Base-by-base conservation (phyloP, 805 yeast species). In the Hanseniaspora pseudoguilliermondii region DNA sequence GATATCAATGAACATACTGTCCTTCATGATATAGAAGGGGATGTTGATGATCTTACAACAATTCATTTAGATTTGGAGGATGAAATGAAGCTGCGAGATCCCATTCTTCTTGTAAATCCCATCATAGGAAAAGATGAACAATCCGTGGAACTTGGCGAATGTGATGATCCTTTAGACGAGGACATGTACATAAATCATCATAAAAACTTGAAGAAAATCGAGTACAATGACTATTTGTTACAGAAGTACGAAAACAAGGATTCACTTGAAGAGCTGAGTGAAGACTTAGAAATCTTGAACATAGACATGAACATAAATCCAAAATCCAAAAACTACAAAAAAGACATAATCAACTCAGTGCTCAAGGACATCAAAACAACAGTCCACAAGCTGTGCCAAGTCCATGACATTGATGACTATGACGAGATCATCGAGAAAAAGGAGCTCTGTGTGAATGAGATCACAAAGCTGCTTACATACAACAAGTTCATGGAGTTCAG, bases 1-100 rank as follows among this genome's bases (percentile, higher is more conserved):
- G 58, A 54, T 61, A 53, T 59, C 59, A 13, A 57, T 59, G 40
- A 58, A 66, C 27, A 60, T 63, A 27, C 59, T 55, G 40, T 43
- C 40, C 18, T 52, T 13, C 4, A 25, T 18, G 39, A 34, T 15
- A 2, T 34, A 13, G 27, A 6, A 10, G 49, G 20, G 13, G 5
- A 5, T 46, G 16, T 13, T 2, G 38, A 46, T 13, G 49, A 34
- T n/a, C 32, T 46, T 2, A 34, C 34, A 18, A 34, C 39, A 5
- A 13, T 46, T 3, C 16, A 27, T 20, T 13, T 46, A 13, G 49
- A 46, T 20, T 2, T 32, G 20, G 49, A 46, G 20, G 38, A 46
- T 20, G 8, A 11, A 6, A 9, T 10, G 8, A 44, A 44, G 11
- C 21, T 44, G 2, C 34, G 25, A n/a, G 36, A 44, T 9, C 47